Evolutionary conservation across 371 early-diverging fungal species (phyloP).

Genomic region (Circinella umbellata): DNA sequence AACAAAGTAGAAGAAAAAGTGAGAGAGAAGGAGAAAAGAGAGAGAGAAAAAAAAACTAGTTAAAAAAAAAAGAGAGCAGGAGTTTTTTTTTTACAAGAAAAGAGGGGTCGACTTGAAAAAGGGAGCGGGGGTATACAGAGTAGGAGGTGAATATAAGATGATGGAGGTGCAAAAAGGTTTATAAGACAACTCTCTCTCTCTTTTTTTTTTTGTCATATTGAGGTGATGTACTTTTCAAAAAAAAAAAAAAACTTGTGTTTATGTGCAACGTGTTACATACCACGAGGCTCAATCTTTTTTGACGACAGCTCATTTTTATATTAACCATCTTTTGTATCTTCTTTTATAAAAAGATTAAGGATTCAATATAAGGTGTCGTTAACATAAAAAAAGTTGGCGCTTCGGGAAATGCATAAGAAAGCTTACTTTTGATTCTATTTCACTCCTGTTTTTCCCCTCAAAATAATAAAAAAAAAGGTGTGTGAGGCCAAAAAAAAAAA

Average conservation of each 20-base stretch:
- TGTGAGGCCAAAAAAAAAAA: neutral
- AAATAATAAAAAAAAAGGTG: neutral
- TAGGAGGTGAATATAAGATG: no score
- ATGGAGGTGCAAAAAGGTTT: no score
- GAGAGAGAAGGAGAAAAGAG: constrained; percentile 4
- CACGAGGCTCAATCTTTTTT: neutral
- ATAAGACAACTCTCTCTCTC: no score
- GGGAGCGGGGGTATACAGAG: neutral
- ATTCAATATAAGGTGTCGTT: no score
- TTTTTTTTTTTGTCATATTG: no score
- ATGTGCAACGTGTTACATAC: constrained; percentile 17
- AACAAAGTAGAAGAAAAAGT: constrained; percentile 1
- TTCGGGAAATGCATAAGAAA: neutral
- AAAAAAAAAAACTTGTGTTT: constrained; percentile 2
- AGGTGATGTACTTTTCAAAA: neutral
- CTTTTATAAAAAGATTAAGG: neutral
- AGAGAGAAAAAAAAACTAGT: constrained; percentile 2
- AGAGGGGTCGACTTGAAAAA: neutral
- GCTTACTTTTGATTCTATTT: neutral
- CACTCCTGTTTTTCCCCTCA: neutral
- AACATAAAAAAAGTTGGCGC: neutral
- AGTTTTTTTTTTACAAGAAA: neutral
- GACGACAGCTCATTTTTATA: no score
- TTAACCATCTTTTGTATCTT: no score
- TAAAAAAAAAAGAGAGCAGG: constrained; percentile 6